Percentiles rank a stretch among this genome's conserved stretches.
These are phyloP conservation scores for Aspergillus niger DNA, from an alignment of 2,329 filamentous ascomycete genomes.

Conservation along the genomic window DNA sequence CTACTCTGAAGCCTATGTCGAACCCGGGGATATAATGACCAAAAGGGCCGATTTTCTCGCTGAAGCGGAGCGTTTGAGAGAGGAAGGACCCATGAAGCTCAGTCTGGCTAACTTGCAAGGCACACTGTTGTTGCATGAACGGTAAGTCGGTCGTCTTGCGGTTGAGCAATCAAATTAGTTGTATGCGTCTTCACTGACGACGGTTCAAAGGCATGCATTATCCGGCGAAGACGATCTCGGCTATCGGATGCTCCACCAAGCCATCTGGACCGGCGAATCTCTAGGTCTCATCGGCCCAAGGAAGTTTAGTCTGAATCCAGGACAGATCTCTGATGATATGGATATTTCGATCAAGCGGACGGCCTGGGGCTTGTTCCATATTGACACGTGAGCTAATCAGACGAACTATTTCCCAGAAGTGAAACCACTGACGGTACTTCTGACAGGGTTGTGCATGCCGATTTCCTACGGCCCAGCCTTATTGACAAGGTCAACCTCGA, in stretches of 20 bases:
- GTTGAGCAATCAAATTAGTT: no score
- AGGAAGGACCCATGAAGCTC: slow-evolving; percentile 24
- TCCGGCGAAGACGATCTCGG: slow-evolving; percentile 40
- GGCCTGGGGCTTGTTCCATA: slow-evolving; percentile 42
- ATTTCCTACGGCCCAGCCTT: slow-evolving; percentile 38
- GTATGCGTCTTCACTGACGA: no score
- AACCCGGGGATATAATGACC: slow-evolving; percentile 39
- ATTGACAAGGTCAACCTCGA: slow-evolving; percentile 38
- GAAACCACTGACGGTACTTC: background rate
- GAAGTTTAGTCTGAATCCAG: slow-evolving; percentile 23
- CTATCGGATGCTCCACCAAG: slow-evolving; percentile 41
- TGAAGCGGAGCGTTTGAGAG: slow-evolving; percentile 38
- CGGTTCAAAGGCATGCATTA: slow-evolving; percentile 34
- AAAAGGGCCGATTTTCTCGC: slow-evolving; percentile 40
- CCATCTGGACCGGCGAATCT: slow-evolving; percentile 36
- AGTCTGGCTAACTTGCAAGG: slow-evolving; percentile 37
- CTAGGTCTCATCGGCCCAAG: slow-evolving; percentile 36
- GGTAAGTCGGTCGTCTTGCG: no score
- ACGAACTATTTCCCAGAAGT: background rate
- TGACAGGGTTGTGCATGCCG: slow-evolving; percentile 37
- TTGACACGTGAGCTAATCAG: slow-evolving; percentile 38
- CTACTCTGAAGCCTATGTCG: slow-evolving; percentile 41
- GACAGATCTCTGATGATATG: slow-evolving; percentile 32
- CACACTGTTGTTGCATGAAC: slow-evolving; percentile 39
- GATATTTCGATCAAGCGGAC: slow-evolving; percentile 33